Evolutionary conservation across 371 early-diverging fungal genomes (phyloP).

Genomic region (Apophysomyces elegans): DNA sequence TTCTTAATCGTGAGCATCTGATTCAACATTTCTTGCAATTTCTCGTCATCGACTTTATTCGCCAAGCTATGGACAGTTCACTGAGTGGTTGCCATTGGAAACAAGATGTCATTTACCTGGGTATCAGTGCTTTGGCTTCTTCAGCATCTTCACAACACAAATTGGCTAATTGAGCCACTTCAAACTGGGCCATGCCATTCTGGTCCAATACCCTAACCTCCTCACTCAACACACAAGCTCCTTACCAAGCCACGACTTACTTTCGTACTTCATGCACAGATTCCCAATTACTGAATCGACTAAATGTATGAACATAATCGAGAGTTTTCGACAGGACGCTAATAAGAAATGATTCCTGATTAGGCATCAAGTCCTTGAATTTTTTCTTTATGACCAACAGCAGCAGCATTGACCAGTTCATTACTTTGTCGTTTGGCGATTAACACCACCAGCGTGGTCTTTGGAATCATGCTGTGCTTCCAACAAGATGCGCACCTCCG

Average conservation of each 20-base stretch:
- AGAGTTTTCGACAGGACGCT: constrained; percentile 80
- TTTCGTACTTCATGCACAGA: constrained; percentile 85
- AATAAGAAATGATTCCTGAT: constrained; percentile 11
- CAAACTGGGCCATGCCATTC: constrained; percentile 75
- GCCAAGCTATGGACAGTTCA: constrained; percentile 18
- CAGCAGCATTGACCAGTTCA: not conserved
- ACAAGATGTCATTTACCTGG: constrained; percentile 29
- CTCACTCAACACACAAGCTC: constrained; percentile 6
- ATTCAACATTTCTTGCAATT: constrained; percentile 71
- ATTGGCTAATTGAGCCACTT: constrained; percentile 88
- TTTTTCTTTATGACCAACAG: not conserved
- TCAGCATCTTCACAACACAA: constrained; percentile 87
- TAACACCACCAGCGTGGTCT: constrained; percentile 32
- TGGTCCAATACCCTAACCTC: constrained; percentile 55
- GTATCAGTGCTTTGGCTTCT: constrained; percentile 68
- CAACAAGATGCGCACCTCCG: constrained; percentile 83
- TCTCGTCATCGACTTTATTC: constrained; percentile 66
- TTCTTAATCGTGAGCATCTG: constrained; percentile 79
- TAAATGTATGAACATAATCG: constrained; percentile 82
- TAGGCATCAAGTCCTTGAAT: not conserved
- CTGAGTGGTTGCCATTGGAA: not conserved
- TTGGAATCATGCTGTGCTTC: constrained; percentile 67
- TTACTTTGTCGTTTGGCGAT: constrained; percentile 49
- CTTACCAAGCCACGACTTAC: constrained; percentile 41
- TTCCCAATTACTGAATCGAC: constrained; percentile 82